phyloP scores from a whole-genome alignment of 2,329 filamentous ascomycete species.

The Cryphonectria naterciae region DNA sequence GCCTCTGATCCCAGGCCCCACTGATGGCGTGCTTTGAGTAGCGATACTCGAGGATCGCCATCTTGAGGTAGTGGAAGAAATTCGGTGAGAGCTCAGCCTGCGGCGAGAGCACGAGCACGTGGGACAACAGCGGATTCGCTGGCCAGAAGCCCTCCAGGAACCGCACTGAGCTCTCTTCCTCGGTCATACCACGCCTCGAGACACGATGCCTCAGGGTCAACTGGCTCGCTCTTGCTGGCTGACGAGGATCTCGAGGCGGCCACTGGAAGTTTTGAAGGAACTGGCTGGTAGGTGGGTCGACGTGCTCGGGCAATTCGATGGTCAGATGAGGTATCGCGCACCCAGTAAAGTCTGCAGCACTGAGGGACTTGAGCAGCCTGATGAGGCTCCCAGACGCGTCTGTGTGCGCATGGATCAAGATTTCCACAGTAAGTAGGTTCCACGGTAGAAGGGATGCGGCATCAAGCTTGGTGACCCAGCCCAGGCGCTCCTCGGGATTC shows the following conservation, averaged over 20 bases:
- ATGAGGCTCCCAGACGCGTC: conserved; percentile 75
- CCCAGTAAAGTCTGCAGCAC: conserved; percentile 74
- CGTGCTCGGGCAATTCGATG: conserved; percentile 75
- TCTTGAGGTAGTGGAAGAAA: conserved; percentile 80
- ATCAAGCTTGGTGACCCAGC: conserved; percentile 81
- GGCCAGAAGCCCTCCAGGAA: conserved; percentile 92
- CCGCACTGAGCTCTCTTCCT: conserved; percentile 73
- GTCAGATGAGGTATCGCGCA: conserved; percentile 74
- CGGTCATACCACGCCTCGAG: conserved; percentile 58
- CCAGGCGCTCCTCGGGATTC: conserved; percentile 63
- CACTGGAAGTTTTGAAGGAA: conserved; percentile 70
- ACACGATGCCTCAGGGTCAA: conserved; percentile 79
- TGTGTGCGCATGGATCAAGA: conserved; percentile 77
- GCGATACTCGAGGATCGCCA: conserved; percentile 74
- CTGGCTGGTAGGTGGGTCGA: conserved; percentile 66
- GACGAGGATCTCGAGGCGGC: conserved; percentile 56
- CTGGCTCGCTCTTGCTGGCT: conserved; percentile 51
- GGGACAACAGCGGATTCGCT: conserved; percentile 61
- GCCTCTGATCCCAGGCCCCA: conserved; percentile 52
- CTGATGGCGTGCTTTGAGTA: conserved; percentile 61
- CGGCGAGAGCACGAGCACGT: conserved; percentile 84
- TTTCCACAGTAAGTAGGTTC: conserved; percentile 78
- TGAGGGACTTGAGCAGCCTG: conserved; percentile 76
- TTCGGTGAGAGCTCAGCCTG: conserved; percentile 78
- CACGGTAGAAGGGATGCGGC: conserved; percentile 48